Base-by-base conservation (phyloP, 2,329 filamentous ascomycete genomes). In the Seiridium unicorne region DNA sequence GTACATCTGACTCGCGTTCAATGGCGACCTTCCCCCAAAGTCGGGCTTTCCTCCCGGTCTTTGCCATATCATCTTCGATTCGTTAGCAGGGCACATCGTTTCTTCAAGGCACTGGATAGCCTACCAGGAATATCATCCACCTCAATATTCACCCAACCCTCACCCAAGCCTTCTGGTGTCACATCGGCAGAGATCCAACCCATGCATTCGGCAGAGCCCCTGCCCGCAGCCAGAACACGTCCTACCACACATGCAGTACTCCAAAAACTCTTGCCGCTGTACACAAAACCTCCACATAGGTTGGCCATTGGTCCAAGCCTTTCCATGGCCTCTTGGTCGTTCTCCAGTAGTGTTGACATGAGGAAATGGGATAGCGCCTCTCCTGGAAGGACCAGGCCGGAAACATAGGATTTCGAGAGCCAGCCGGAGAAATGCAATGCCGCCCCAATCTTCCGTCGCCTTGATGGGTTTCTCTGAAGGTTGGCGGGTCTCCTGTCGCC, bases 321-420 rank as follows among this genome's bases (percentile, higher is more conserved):
- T n/a, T 73, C 71, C 65, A 89, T 78, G 2, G 86, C 87, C 31
- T 80, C 76, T n/a, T 78, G 76, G 63, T 90, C 87, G 61, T 85
- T 87, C 66, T 90, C 88, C 5, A 90, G 71, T 55, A 90, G 72
- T 3, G 87, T 85, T 1, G 86, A 83, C 79, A 90, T 90, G 51
- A 90, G 76, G 61, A 88, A 82, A 68, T 89, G 87, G 55, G 82
- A 80, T 35, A 89, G 67, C 1, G 80, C 79, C 63, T 90, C 87
- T 3, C 87, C 87, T 0, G 87, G 88, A 7, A 90, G 75, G 67
- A 89, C 80, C 49, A 90, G 70, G 0, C 87, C 87, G 40, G 86
- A 89, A 6, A 89, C 76, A 65, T 89, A 90, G 32, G 85, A 88
- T 69, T 87, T 87, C 4, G 87, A 89, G 18, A 90, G 77, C 88